Percentiles rank a stretch among this genome's conserved stretches.
Conservation (phyloP, 495 filamentous ascomycete genomes). For the Collariella sp. region DNA sequence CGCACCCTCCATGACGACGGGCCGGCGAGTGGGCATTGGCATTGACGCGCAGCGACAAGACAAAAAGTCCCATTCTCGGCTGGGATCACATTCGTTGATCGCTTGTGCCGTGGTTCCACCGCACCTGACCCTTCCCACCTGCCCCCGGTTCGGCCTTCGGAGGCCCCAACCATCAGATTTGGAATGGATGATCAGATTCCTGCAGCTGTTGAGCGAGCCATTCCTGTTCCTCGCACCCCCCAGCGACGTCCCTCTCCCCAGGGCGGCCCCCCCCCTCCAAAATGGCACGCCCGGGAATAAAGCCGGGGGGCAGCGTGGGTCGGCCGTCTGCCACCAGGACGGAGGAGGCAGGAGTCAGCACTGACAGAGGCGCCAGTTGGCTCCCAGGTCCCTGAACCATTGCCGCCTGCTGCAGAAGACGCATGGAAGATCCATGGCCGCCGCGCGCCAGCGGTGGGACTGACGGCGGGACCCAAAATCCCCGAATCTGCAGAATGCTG, state of each 20-base stretch:
- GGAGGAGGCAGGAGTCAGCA: neutral
- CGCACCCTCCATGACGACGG: no score
- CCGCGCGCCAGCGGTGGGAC: neutral
- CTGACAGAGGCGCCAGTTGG: neutral
- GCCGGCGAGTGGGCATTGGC: no score
- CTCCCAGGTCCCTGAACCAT: neutral
- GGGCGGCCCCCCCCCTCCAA: no score
- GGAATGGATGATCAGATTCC: neutral
- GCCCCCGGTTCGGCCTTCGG: neutral
- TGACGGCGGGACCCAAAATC: neutral
- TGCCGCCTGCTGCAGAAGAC: neutral
- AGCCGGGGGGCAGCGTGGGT: neutral
- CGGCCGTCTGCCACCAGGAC: neutral
- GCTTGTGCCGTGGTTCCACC: no score
- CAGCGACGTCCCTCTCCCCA: neutral
- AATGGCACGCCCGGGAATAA: conserved; percentile 2
- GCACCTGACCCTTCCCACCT: no score
- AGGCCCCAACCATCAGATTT: neutral
- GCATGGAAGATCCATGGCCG: neutral
- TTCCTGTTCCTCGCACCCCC: conserved; percentile 4
- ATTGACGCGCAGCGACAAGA: no score
- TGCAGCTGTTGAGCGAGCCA: conserved; percentile 1
- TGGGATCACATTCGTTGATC: no score
- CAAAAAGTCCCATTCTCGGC: no score
- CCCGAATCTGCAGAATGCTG: conserved; percentile 5